Evolutionary conservation across 108 stramenopile genomes (phyloP), one percentile per base, ranked within the genome.

Genomic region (Cyclotella kingstonii): DNA sequence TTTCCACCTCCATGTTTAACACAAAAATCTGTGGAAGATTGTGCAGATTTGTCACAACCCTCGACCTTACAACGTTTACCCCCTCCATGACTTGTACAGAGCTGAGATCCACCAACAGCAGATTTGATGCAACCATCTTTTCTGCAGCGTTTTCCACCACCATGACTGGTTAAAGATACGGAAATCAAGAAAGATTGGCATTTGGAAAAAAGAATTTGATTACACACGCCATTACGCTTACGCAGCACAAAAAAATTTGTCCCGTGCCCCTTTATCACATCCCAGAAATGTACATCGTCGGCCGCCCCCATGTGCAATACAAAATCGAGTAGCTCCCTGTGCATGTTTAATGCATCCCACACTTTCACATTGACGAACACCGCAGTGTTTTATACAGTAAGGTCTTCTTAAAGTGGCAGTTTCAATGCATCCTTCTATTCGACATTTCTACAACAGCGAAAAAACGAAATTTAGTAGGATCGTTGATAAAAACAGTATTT

Each of bases 1-100:
- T 93, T 93, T n/a, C 98, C 98, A 22, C 98, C 98, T n/a, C 98
- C 98, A 66, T 98, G 98, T 44, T 93, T 93, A 31, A 97, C 95
- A 63, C 98, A 98, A 69, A 89, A 96, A 56, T 90, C 82, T 3
- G 98, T 98, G 25, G 90, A 89, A 14, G 90, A 91, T 64, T 96
- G 95, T 17, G 98, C 98, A 23, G 92, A 92, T 74, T 96, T 95
- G 66, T 84, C 85, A 51, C 91, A 95, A 22, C 89, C 94, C 14
- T 76, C 77, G 8, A 94, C 84, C 55, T 78, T 67, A 65, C 98
- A 97, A 15, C 96, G 89, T 52, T 87, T 81, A 25, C 98, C 98
- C 42, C 98, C 97, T 15, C 98, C 98, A 62, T 99, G 98, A 47
- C 90, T 84, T 0, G 95, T 97, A 66, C 98, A 99, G 19, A 94